Percentiles rank a stretch among this genome's conserved stretches.
phyloP scores from a whole-genome alignment of 2,329 filamentous ascomycete species.

The Neofusicoccum sp. region DNA sequence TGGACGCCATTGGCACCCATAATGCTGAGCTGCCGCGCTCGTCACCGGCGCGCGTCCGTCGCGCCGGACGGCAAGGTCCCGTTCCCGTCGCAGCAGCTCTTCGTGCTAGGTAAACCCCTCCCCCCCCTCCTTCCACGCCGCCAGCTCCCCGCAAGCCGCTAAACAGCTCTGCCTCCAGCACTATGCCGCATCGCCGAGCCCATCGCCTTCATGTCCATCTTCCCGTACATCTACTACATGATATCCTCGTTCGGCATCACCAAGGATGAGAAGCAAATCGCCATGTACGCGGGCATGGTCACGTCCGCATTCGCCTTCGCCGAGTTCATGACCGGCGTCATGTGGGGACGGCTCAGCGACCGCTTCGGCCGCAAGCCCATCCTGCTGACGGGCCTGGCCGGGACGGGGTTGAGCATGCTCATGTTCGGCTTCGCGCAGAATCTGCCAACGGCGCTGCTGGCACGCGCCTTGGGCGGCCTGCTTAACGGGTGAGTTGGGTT shows the following conservation, averaged over 20 bases:
- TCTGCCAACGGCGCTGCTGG: constrained; percentile 77
- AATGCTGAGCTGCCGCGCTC: constrained; percentile 15
- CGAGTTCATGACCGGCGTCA: constrained; percentile 86
- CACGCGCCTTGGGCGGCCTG: constrained; percentile 83
- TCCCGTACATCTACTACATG: constrained; percentile 98
- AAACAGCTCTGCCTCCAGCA: constrained; percentile 50
- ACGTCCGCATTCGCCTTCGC: constrained; percentile 95
- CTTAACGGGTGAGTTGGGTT: constrained; percentile 73
- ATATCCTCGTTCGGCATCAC: constrained; percentile 87
- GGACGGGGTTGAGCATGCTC: constrained; percentile 89
- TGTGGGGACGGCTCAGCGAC: constrained; percentile 94
- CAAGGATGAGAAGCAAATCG: constrained; percentile 73
- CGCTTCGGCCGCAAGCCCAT: constrained; percentile 90
- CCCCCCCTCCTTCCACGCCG: not conserved
- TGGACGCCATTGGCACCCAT: constrained; percentile 13
- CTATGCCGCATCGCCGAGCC: constrained; percentile 96
- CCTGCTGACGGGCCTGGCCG: constrained; percentile 80
- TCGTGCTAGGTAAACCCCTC: constrained; percentile 51
- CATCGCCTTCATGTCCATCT: constrained; percentile 99
- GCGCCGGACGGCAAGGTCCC: constrained; percentile 30
- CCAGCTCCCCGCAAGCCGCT: not conserved
- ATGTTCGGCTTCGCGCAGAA: constrained; percentile 87
- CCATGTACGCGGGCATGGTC: constrained; percentile 91
- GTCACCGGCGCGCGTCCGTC: constrained; percentile 9
- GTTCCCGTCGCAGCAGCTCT: constrained; percentile 60